phyloP scores from a whole-genome alignment of 352 stramenopile genomes.

The Phytophthora fragariae region DNA sequence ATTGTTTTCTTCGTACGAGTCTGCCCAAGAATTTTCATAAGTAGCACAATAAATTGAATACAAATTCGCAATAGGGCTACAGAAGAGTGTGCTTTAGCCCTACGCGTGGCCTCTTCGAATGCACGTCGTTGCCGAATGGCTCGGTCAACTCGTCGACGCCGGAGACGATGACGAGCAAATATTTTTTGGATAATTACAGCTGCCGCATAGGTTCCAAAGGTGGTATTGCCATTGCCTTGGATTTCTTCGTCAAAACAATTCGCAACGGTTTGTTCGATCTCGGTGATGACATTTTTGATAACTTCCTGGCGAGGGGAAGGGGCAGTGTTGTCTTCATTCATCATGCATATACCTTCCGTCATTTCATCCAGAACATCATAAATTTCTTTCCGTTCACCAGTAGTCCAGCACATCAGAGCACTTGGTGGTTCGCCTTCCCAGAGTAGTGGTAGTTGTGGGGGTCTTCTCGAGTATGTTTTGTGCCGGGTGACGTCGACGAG shows the following conservation, averaged over 20 bases:
- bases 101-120: conserved; percentile 26
- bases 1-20: conserved; percentile 51
- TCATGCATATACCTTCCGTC: conserved; percentile 38
- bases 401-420: conserved; percentile 37
- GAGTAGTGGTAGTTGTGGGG: conserved; percentile 28
- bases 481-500: conserved; percentile 25
- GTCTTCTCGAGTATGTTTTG: conserved; percentile 18
- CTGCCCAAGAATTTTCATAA: conserved; percentile 43
- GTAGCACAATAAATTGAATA: conserved; percentile 45
- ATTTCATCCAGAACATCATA: conserved; percentile 34
- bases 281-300: neutral
- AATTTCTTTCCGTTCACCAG: conserved; percentile 15
- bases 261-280: neutral
- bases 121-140: conserved; percentile 17
- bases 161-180: conserved; percentile 21
- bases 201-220: conserved; percentile 36
- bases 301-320: neutral
- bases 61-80: conserved; percentile 37
- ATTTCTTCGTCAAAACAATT: neutral
- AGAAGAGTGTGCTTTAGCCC: conserved; percentile 20
- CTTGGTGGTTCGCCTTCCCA: conserved; percentile 38
- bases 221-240: conserved; percentile 11
- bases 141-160: conserved; percentile 19
- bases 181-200: conserved; percentile 49
- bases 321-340: conserved; percentile 45